Evolutionary conservation across 2,329 filamentous ascomycete genomes (phyloP).

Genomic region (Monilinia vaccinii-corymbosi): DNA sequence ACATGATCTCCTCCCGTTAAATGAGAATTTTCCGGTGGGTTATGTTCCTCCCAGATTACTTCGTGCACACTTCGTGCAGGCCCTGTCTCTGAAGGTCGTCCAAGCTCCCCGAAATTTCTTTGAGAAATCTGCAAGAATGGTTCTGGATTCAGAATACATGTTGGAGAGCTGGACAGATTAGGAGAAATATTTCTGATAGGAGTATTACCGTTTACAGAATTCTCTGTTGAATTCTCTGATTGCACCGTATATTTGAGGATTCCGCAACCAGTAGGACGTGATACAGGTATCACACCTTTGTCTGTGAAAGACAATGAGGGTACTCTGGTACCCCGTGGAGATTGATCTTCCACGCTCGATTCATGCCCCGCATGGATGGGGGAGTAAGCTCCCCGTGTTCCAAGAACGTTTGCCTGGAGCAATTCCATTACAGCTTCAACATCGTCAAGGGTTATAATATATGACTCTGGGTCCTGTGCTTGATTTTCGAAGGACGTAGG

Average conservation of each 20-base stretch:
- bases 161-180: background rate
- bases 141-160: background rate
- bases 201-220: background rate
- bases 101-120: background rate
- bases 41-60: conserved; percentile 21
- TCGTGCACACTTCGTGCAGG: conserved; percentile 19
- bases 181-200: background rate
- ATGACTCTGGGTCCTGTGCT: conserved; percentile 9
- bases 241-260: background rate
- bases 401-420: background rate
- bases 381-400: background rate
- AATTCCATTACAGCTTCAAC: conserved; percentile 21
- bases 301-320: conserved; percentile 8
- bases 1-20: conserved; percentile 10
- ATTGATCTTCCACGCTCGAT: background rate
- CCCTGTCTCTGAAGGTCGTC: background rate
- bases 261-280: background rate
- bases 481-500: background rate
- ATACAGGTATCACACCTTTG: conserved; percentile 4
- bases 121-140: background rate
- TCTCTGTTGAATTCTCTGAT: background rate
- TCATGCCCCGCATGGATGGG: background rate
- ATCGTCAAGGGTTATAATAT: conserved; percentile 22
- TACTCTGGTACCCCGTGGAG: background rate
- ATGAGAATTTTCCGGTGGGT: conserved; percentile 6